Conservation (phyloP, 257 asterid species). For the Solanum lignicaule region DNA sequence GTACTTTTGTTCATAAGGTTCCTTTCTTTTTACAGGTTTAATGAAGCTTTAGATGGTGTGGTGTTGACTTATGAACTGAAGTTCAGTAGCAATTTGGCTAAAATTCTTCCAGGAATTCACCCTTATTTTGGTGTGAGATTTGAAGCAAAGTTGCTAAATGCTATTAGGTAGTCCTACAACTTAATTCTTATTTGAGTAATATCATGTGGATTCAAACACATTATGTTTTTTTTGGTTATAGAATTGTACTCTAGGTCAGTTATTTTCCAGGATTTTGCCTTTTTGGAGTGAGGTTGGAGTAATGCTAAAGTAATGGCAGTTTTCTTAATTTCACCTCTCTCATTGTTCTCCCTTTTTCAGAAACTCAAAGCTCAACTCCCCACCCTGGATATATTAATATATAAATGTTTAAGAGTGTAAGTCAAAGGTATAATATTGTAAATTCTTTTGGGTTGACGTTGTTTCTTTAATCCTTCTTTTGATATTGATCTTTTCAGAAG, state of each 20-base stretch:
- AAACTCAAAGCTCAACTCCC: not conserved
- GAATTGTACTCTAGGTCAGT: not conserved
- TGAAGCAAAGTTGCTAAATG: slow-evolving; percentile 43
- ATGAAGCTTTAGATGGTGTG: slow-evolving; percentile 64
- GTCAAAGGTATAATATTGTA: not conserved
- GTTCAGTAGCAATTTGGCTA: slow-evolving; percentile 29
- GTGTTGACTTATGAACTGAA: slow-evolving; percentile 63
- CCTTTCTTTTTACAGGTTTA: slow-evolving; percentile 33
- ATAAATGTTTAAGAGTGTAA: not conserved
- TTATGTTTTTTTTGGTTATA: not conserved
- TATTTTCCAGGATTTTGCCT: not conserved
- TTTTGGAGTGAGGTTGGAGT: not conserved
- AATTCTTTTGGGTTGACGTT: not conserved
- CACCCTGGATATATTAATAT: not conserved
- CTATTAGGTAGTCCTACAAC: slow-evolving; percentile 32
- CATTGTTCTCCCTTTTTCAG: not conserved
- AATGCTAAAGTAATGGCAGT: not conserved
- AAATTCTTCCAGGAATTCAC: slow-evolving; percentile 50
- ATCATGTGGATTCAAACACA: not conserved
- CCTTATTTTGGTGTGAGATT: slow-evolving; percentile 56
- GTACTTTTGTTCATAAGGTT: not conserved
- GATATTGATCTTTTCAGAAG: slow-evolving; percentile 33
- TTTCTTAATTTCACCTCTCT: not conserved
- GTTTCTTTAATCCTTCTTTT: not conserved
- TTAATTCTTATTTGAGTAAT: not conserved